Percentiles rank a stretch among this genome's conserved stretches.
These are phyloP conservation scores for Trichoderma sp. DNA, from an alignment of 2,329 filamentous ascomycete genomes.

Conservation along the genomic window DNA sequence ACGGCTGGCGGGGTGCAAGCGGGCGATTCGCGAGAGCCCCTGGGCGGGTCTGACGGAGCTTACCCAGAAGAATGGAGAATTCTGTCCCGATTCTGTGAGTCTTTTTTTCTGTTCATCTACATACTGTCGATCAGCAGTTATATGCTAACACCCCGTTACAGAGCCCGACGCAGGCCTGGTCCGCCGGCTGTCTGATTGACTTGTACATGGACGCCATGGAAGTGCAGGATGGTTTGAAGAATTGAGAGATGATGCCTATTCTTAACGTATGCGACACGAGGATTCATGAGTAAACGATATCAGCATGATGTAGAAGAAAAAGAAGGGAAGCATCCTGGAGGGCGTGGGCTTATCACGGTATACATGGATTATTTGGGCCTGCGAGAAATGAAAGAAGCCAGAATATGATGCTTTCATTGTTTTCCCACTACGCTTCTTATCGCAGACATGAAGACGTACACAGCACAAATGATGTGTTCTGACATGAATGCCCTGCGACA, in stretches of 20 bases:
- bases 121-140: too few relatives aligned
- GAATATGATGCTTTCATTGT: background rate
- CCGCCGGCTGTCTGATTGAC: constrained; percentile 89
- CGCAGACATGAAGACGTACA: background rate
- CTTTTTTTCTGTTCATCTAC: too few relatives aligned
- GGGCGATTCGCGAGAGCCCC: constrained; percentile 73
- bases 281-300: constrained; percentile 19
- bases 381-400: background rate
- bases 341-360: background rate
- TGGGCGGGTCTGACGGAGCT: constrained; percentile 94
- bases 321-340: background rate
- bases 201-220: constrained; percentile 87
- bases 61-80: constrained; percentile 84
- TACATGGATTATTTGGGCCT: background rate
- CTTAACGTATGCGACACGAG: constrained; percentile 13
- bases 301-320: constrained; percentile 14
- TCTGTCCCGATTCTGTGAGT: constrained; percentile 85
- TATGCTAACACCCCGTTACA: constrained; percentile 41
- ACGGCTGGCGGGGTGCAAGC: constrained; percentile 79
- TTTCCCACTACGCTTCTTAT: background rate
- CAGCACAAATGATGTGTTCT: background rate
- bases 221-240: constrained; percentile 43
- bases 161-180: constrained; percentile 97
- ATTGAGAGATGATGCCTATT: background rate
- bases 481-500: too few relatives aligned